Evolutionary conservation across 495 filamentous ascomycete genomes (phyloP), one percentile per base, ranked within the genome.

Genomic region (Bryoglossum gracile): DNA sequence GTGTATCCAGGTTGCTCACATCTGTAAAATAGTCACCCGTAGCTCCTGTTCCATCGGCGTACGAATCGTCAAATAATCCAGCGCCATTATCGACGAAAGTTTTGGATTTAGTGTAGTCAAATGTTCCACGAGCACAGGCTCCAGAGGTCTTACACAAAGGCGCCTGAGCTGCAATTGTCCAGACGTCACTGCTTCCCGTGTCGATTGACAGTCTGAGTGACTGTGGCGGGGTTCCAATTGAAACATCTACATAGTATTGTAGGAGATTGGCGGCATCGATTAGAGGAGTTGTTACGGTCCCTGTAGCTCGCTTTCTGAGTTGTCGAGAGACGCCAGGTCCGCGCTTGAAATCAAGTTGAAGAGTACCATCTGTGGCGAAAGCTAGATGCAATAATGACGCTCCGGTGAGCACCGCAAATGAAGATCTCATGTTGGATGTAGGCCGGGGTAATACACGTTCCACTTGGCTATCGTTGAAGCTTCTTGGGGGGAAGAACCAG

Each of bases 161-260:
- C 14, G 73, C 71, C 6, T 56, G 32, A 19, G 52, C 45, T 43
- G 65, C 62, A 30, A 73, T 47, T 16, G 79, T 70, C 87, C 87
- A 94, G 8, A 91, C 68, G 65, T 94, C 89, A 57, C 86, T 91
- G 55, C 87, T 92, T 3, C 86, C 86, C 6, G 86, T 91, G 52
- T 91, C 86, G 50, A 91, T 63, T 34, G 71, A 55, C 42, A 75
- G 55, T 18, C 61, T 65, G n/a, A 70, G 55, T 13, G 58, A 65
- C 56, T 91, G 86, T 1, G 69, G 63, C 8, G 84, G 85, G 6
- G 83, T 86, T 23, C 86, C 86, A 41, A 91, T 58, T 9, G 67
- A 71, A 44, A 89, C 67, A 43, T 86, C 76, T 42, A 75, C 74
- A 60, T 30, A 30, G 26, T 30, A 30, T 30, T 30, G 26, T 6